These are phyloP conservation scores for Ascochyta fabae DNA, from an alignment of 2,329 filamentous ascomycete species.

Conservation along the genomic window DNA sequence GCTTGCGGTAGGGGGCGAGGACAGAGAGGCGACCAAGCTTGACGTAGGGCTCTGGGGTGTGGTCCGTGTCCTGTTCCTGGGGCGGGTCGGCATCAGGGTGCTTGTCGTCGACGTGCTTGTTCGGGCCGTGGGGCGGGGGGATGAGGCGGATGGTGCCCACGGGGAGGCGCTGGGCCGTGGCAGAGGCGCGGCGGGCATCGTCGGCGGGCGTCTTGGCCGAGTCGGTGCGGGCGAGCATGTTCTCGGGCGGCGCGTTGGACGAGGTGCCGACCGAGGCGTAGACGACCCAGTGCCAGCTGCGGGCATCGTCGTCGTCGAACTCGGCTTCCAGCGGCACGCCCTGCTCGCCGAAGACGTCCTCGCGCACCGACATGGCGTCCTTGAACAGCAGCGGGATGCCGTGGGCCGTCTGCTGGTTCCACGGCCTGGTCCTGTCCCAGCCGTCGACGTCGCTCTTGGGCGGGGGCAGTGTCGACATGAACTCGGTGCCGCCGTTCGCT, in stretches of 20 bases:
- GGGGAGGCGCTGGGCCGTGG: constrained; percentile 57
- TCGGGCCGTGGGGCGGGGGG: constrained; percentile 78
- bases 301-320: constrained; percentile 78
- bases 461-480: constrained; percentile 48
- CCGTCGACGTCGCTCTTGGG: constrained; percentile 42
- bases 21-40: constrained; percentile 83
- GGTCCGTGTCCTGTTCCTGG: constrained; percentile 50
- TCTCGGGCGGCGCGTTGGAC: constrained; percentile 38
- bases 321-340: constrained; percentile 69
- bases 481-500: constrained; percentile 45
- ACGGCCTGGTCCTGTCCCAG: constrained; percentile 47
- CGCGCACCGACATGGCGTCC: constrained; percentile 65
- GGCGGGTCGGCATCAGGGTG: constrained; percentile 42
- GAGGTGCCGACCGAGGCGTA: constrained; percentile 69
- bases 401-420: constrained; percentile 39
- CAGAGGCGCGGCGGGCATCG: constrained; percentile 44
- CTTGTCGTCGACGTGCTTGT: constrained; percentile 53
- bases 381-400: constrained; percentile 54
- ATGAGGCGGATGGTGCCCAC: constrained; percentile 82
- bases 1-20: constrained; percentile 67
- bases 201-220: constrained; percentile 50
- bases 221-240: constrained; percentile 53
- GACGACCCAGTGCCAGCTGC: constrained; percentile 86
- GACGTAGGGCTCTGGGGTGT: constrained; percentile 75
- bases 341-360: constrained; percentile 65